A percentile compares a stretch with the other conserved stretches of the same genome.
Evolutionary conservation across 2,329 filamentous ascomycete genomes (phyloP).

Genomic region (Fusarium longipes): DNA sequence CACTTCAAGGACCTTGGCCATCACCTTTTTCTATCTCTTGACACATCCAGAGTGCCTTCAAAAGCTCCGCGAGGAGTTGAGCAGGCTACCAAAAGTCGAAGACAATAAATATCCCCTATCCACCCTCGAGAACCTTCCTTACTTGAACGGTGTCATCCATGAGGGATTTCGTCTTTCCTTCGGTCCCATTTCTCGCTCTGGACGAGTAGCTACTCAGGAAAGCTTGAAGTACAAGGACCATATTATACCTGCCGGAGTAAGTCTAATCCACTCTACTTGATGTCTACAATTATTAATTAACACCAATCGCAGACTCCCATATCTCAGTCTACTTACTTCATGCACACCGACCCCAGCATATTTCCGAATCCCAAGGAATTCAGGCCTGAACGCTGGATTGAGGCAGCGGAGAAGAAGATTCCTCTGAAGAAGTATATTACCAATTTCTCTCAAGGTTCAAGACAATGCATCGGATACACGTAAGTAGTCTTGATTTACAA

Average conservation of each 20-base stretch:
- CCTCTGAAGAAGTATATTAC: background rate
- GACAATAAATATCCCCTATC: background rate
- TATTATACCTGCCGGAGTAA: background rate
- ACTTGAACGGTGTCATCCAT: background rate
- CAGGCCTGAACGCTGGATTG: background rate
- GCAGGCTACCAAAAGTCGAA: background rate
- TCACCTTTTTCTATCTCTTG: background rate
- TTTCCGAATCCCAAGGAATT: background rate
- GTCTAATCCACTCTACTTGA: background rate
- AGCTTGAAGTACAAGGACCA: background rate
- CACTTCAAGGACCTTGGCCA: background rate
- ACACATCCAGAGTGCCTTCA: background rate
- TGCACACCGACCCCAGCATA: background rate
- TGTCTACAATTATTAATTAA: background rate
- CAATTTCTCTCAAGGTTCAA: background rate
- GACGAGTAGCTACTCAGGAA: background rate
- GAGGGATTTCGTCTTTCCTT: background rate
- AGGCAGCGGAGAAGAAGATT: background rate
- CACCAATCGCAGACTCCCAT: background rate
- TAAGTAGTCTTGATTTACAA: too few species aligned
- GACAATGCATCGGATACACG: background rate
- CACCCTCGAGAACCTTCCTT: background rate
- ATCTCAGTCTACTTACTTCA: background rate
- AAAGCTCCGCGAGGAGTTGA: background rate
- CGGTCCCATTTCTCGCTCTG: background rate